Evolutionary conservation across 2,329 filamentous ascomycete genomes (phyloP).

Genomic region (Penicillium freii): DNA sequence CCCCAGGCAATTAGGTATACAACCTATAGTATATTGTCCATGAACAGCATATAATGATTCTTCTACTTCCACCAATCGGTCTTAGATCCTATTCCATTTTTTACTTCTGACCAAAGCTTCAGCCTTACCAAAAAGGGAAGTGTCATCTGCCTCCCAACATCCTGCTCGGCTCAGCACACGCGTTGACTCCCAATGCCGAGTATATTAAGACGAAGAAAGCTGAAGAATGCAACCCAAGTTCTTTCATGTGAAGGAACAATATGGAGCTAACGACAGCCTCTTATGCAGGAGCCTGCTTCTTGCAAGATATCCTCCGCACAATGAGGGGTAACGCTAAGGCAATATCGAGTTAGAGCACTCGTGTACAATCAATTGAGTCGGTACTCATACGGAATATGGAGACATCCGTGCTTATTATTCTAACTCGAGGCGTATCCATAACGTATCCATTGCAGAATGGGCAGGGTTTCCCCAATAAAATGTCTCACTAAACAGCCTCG

Average conservation of each 20-base stretch:
- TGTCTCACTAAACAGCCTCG: neutral
- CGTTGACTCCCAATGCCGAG: neutral
- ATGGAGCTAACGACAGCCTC: neutral
- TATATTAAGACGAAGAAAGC: neutral
- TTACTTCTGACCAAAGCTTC: neutral
- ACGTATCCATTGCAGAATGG: neutral
- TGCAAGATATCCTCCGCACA: neutral
- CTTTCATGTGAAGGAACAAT: neutral
- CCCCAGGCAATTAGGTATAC: neutral
- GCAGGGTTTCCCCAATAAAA: neutral
- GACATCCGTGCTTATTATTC: neutral
- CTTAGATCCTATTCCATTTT: neutral
- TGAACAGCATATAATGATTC: neutral
- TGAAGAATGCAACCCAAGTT: neutral
- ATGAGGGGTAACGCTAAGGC: slow-evolving; percentile 2
- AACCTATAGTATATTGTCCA: neutral
- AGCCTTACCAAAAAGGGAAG: neutral
- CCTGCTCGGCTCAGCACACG: neutral
- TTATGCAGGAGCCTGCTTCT: neutral
- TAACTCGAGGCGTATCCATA: neutral
- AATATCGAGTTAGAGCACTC: neutral
- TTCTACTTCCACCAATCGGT: neutral
- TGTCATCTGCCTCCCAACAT: slow-evolving; percentile 7
- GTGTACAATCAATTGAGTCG: neutral
- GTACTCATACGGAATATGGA: neutral